Evolutionary conservation across 306 rosid genomes (phyloP), one percentile per base, ranked within the genome.

Genomic region (Fragaria vesca): DNA sequence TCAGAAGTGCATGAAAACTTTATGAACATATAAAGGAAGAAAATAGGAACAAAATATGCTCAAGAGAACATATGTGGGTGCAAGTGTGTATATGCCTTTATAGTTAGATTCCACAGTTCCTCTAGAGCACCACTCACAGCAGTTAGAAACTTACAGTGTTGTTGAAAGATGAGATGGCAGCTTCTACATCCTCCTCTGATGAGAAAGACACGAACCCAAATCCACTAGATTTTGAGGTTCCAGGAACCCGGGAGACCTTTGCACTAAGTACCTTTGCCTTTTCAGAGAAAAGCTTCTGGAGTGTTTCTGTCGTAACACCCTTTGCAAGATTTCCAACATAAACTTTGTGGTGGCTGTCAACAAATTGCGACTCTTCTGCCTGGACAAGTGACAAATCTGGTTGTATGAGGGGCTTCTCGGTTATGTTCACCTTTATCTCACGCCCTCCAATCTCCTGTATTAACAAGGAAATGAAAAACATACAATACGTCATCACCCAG

Each of bases 311-410:
- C 55, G 96, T 92, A 40, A 95, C 97, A 40, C 86, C 77, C 85
- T 88, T 95, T 57, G 92, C 94, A 73, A 95, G 85, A 85, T 95
- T 95, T 82, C 98, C 98, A n/a, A 92, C 93, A 69, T 95, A 92
- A 20, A 95, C 93, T 79, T 95, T 95, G 92, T 91, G 86, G 71
- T 97, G 97, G 82, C 97, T 91, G 69, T 95, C 98, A 54, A 89
- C 30, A 43, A 89, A 91, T 81, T 88, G 79, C 2, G 93, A 83
- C 63, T 95, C 98, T 84, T 91, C 97, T 32, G 83, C 84, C 82
- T 87, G 91, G 71, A 85, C 80, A 73, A 69, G 36, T 50, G 97
- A 80, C 38, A 71, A 0, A 72, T 90, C 93, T 17, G 51, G 66
- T 24, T 83, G 78, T 26, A 77, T 0, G 55, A 91, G 54, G 82